A percentile compares a stretch with the other conserved stretches of the same genome.
Evolutionary conservation across 2,329 filamentous ascomycete species (phyloP).

Genomic region (Penicillium digitatum): DNA sequence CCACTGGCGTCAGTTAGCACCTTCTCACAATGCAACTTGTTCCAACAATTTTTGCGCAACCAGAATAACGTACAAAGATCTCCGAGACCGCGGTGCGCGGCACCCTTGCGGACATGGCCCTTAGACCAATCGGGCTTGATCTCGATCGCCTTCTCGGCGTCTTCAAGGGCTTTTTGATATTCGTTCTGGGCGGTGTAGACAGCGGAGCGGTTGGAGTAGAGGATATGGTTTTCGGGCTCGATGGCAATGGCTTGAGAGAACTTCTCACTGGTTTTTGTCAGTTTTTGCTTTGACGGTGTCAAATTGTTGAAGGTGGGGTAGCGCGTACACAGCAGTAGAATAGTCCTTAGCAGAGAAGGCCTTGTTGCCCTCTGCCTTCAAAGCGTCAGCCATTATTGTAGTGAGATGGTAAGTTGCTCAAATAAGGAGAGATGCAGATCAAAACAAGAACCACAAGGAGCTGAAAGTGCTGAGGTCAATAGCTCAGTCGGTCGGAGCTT

Average conservation of each 20-base stretch:
- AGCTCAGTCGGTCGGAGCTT: slow-evolving; percentile 33
- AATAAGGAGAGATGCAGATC: background rate
- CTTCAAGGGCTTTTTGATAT: slow-evolving; percentile 76
- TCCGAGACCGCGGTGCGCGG: slow-evolving; percentile 80
- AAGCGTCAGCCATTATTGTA: slow-evolving; percentile 65
- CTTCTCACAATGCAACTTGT: background rate
- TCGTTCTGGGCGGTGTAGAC: slow-evolving; percentile 84
- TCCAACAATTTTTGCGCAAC: background rate
- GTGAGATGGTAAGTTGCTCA: slow-evolving; percentile 1
- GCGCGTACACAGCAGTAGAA: slow-evolving; percentile 82
- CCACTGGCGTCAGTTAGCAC: slow-evolving; percentile 47
- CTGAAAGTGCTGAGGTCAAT: slow-evolving; percentile 14
- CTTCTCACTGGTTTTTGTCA: slow-evolving; percentile 63
- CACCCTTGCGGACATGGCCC: slow-evolving; percentile 90
- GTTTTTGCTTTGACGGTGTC: slow-evolving; percentile 5
- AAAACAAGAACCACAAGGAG: slow-evolving; percentile 9
- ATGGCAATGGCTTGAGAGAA: slow-evolving; percentile 90
- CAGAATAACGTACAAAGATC: slow-evolving; percentile 60
- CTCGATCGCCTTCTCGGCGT: slow-evolving; percentile 89
- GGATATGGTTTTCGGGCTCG: slow-evolving; percentile 86
- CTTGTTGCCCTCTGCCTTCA: slow-evolving; percentile 98
- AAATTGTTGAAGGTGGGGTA: slow-evolving; percentile 21
- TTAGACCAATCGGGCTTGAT: slow-evolving; percentile 98
- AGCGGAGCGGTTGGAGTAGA: slow-evolving; percentile 94
- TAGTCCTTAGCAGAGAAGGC: slow-evolving; percentile 98